Base-by-base conservation (phyloP, 768 basidiomycete genomes). In the Butyriboletus loyo region DNA sequence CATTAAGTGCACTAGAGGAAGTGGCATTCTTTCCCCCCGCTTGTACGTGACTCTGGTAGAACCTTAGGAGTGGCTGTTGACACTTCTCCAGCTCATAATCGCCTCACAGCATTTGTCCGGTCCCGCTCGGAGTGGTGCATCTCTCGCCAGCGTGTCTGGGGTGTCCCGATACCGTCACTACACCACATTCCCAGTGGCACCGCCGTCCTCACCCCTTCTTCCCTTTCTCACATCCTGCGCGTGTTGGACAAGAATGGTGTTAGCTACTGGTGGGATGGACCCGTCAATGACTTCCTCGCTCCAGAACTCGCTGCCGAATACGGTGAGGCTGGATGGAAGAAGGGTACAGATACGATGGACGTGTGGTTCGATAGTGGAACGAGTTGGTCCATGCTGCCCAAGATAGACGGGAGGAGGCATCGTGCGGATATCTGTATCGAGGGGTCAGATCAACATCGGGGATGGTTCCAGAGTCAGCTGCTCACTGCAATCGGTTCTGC, bases 351-450 rank as follows among this genome's bases (percentile, higher is more conserved):
- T 66, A 99, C 96, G 3, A 93, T 98, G 86, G 96, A 99, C 67
- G 96, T 99, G 15, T 99, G 96, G 96, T 98, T 98, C 60, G 96
- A 99, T 71, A 95, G 92, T 60, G 96, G 96, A 5, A 85, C 89
- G 3, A 90, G 94, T 4, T 99, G 96, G 96, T 85, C 91, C 2
- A 79, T 91, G 75, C 72, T 96, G 17, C 72, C 72, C 41, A 21
- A 62, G 49, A 75, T 68, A 19, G 69, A 73, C 17, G 72, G 65
- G 22, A 60, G 74, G 57, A 70, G 65, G 28, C 73, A 78, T 46
- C 72, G 75, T 38, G 90, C 94, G 1, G 94, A 98, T 62, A 77
- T 98, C 27, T 96, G 92, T 65, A 73, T 99, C 27, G 96, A 99
- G 64, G 97, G 97, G 14, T 89, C 90, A 1, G 96, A 99, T 70